phyloP scores from a whole-genome alignment of 164 flowering plant genomes.

The Nymphaea thermarum region DNA sequence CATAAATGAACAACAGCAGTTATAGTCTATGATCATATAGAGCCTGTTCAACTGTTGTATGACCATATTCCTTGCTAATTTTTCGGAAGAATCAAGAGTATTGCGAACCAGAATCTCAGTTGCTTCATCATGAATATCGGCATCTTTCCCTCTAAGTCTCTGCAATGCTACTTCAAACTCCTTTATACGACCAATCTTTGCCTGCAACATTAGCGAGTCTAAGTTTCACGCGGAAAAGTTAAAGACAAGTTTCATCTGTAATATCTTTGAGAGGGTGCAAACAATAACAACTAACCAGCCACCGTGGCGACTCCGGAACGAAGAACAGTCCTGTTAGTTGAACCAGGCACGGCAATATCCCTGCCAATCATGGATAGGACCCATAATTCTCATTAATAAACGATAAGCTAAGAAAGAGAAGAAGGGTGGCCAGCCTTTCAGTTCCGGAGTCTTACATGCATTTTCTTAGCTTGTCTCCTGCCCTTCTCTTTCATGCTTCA shows the following conservation, averaged over 20 bases:
- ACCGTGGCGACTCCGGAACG: constrained; percentile 65
- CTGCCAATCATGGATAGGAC: constrained; percentile 17
- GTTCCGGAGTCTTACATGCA: no score
- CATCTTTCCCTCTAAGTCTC: background rate
- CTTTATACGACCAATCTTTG: background rate
- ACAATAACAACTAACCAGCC: constrained; percentile 31
- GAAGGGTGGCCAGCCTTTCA: no score
- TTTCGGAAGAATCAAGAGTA: background rate
- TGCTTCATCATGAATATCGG: background rate
- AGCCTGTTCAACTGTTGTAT: no score
- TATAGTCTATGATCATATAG: background rate
- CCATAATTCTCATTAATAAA: background rate
- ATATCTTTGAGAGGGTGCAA: background rate
- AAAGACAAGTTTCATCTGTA: background rate
- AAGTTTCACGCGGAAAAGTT: background rate
- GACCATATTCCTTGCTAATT: background rate
- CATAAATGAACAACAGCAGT: no score
- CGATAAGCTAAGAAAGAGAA: background rate
- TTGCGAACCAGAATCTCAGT: background rate
- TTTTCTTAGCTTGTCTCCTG: no score
- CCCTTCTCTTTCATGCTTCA: no score
- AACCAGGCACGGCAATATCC: constrained; percentile 31
- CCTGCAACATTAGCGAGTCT: background rate
- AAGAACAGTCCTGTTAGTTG: constrained; percentile 45
- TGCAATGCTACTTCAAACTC: background rate